These are phyloP conservation scores for Selaginella moellendorffii DNA, from an alignment of 75 land plant species.

Conservation along the genomic window DNA sequence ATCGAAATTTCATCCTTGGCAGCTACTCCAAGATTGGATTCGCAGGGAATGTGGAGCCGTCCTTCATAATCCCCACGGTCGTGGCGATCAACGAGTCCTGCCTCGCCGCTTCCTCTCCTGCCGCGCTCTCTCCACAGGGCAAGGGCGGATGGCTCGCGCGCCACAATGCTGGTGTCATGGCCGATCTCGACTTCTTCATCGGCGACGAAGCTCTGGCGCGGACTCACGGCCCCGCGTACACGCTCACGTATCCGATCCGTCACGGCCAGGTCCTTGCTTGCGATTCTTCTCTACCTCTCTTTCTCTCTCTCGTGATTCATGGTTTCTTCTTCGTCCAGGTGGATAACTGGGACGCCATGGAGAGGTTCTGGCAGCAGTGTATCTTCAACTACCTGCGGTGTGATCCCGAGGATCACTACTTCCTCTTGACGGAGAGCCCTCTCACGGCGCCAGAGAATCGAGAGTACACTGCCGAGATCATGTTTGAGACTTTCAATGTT, in stretches of 20 bases:
- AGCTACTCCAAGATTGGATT: conserved; percentile 98
- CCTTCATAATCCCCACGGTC: conserved; percentile 84
- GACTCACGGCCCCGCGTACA: conserved; percentile 59
- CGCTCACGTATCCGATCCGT: conserved; percentile 75
- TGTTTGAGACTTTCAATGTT: conserved; percentile 99
- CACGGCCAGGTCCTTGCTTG: conserved; percentile 58
- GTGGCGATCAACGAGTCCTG: conserved; percentile 95
- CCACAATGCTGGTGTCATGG: conserved; percentile 94
- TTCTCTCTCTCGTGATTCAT: too few species aligned
- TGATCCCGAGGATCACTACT: conserved; percentile 98
- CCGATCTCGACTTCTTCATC: conserved; percentile 92
- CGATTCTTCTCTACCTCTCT: background rate
- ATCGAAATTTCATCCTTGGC: too few species aligned
- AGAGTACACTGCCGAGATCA: conserved; percentile 95
- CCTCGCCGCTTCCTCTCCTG: conserved; percentile 44
- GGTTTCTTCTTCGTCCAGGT: too few species aligned
- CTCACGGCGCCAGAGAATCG: conserved; percentile 93
- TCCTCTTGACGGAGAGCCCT: conserved; percentile 90
- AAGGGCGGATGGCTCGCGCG: conserved; percentile 65
- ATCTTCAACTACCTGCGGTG: conserved; percentile 93
- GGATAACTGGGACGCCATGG: conserved; percentile 98
- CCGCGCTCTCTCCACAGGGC: conserved; percentile 29
- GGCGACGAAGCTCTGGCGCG: conserved; percentile 82
- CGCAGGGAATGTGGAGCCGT: conserved; percentile 97
- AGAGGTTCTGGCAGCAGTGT: conserved; percentile 98